Evolutionary conservation across 352 stramenopile species (phyloP).

Genomic region (Globisporangium paroecandrum): DNA sequence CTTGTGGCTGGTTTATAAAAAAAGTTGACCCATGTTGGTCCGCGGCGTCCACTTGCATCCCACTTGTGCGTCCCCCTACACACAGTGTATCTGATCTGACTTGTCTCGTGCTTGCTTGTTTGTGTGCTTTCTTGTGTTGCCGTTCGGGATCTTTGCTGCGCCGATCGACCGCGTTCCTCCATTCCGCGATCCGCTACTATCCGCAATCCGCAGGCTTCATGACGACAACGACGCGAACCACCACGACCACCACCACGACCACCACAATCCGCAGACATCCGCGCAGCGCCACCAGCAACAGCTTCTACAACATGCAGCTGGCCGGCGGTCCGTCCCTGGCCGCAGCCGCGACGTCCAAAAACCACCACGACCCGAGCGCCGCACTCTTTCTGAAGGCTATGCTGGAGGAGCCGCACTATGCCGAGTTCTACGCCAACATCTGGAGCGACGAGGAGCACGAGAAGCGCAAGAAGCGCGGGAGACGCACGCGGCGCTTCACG

Average conservation of each 20-base stretch:
- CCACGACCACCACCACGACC: constrained; percentile 25
- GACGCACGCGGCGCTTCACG: constrained; percentile 6
- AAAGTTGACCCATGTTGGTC: background rate
- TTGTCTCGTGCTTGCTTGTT: background rate
- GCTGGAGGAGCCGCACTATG: constrained; percentile 35
- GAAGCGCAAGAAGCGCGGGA: constrained; percentile 34
- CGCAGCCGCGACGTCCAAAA: background rate
- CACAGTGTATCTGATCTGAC: background rate
- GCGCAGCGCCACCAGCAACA: background rate
- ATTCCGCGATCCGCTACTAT: constrained; percentile 25
- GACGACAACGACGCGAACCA: constrained; percentile 20
- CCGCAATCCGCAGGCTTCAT: constrained; percentile 25
- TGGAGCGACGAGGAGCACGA: constrained; percentile 40
- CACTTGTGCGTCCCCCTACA: background rate
- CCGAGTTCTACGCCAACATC: constrained; percentile 65
- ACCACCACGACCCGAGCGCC: background rate
- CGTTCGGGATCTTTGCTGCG: background rate
- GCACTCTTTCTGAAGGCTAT: constrained; percentile 20
- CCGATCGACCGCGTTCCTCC: background rate
- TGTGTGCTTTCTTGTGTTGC: background rate
- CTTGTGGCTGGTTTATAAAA: background rate
- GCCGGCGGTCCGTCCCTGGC: background rate
- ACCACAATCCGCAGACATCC: constrained; percentile 13
- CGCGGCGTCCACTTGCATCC: background rate
- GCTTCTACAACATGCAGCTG: background rate